These are phyloP conservation scores for Amanita subjunquillea DNA, from an alignment of 768 basidiomycete species.

Conservation along the genomic window DNA sequence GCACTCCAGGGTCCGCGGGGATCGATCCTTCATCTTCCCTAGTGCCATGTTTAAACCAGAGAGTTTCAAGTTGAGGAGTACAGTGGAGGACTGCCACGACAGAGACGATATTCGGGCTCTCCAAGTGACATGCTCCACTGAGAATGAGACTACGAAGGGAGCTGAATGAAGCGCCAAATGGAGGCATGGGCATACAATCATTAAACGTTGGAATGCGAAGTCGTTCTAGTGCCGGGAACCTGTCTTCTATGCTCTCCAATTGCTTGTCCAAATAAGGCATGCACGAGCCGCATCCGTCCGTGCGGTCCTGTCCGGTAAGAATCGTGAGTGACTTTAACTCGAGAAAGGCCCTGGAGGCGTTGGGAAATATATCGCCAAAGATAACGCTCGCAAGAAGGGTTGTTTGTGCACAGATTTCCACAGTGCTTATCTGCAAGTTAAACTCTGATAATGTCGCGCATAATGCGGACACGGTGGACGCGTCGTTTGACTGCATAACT, in stretches of 20 bases:
- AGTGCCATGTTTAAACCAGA: slow-evolving; percentile 5
- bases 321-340: neutral
- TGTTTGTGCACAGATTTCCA: neutral
- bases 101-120: neutral
- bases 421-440: neutral
- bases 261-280: neutral
- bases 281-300: neutral
- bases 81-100: slow-evolving; percentile 1
- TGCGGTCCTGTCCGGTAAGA: neutral
- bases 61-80: slow-evolving; percentile 5
- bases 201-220: neutral
- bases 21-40: neutral
- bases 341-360: neutral
- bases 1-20: neutral
- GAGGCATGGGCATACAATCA: slow-evolving; percentile 1
- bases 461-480: neutral
- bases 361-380: neutral
- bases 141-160: neutral
- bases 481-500: neutral
- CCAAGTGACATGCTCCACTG: neutral
- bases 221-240: neutral
- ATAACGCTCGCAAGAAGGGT: neutral
- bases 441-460: neutral
- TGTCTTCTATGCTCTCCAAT: neutral
- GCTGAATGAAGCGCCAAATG: neutral